Evolutionary conservation across 768 basidiomycete species (phyloP), one percentile per base, ranked within the genome.

Genomic region (Leucogyrophana mollusca): DNA sequence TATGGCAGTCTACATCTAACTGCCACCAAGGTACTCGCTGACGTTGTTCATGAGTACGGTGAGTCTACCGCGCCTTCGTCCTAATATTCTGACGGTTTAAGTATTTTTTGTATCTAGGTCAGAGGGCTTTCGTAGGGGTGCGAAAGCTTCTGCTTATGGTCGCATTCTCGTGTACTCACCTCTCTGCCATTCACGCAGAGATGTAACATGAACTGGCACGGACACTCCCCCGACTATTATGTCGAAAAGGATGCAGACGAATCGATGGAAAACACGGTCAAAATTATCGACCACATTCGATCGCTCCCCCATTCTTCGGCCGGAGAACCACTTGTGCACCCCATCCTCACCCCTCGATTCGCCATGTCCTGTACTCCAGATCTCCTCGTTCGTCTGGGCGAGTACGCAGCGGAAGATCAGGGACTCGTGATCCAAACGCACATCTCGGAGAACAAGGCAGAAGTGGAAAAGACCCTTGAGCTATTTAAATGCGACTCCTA

Each of bases 321-420:
- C 20, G 58, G 61, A 37, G 70, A 75, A 47, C 74, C 80, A 2
- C 80, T 94, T 6, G 87, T 98, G 9, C 88, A 89, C 46, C 95
- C 95, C 4, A 83, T 93, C 57, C 69, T 97, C 34, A 97, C 95
- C 0, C 95, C 95, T 11, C 88, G 95, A n/a, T 98, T 97, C 64
- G 95, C 95, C 18, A 87, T 97, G 48, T 84, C 90, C 9, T 95
- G 93, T 66, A 82, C 93, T 0, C 64, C 73, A 10, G 68, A 78
- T n/a, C 79, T 94, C 23, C 75, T 97, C 40, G 38, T 58, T 1
- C 65, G 69, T 4, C 73, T 98, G 4, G 83, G 87, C 8, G 54
- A 68, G 4, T 66, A 95, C 33, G 87, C 87, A 0, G 59, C 68
- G 17, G 60, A 72, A 3, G 78, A 89, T 56, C 76, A 82, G 3